Percentiles rank a stretch among this genome's conserved stretches.
These are phyloP conservation scores for Mucor indicus DNA, from an alignment of 371 early-diverging fungal genomes.

Conservation along the genomic window DNA sequence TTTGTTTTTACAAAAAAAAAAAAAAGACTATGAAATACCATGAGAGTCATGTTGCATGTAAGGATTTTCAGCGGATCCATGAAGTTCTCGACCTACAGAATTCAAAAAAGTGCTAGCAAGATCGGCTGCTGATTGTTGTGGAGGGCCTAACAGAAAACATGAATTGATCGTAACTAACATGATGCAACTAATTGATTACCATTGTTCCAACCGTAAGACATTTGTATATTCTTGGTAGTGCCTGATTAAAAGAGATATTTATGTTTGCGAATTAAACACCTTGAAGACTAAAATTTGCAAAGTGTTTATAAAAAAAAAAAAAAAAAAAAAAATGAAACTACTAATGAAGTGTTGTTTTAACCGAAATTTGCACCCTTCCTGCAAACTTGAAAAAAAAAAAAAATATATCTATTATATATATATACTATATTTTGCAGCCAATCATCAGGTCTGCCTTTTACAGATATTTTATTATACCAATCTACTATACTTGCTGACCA, in stretches of 20 bases:
- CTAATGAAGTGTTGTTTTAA: not conserved
- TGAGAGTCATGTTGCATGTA: conserved; percentile 20
- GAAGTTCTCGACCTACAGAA: conserved; percentile 45
- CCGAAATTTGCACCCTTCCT: not conserved
- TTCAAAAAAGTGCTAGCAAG: conserved; percentile 44
- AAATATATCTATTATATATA: too few relatives aligned
- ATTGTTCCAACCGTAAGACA: conserved; percentile 29
- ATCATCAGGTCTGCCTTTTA: too few relatives aligned
- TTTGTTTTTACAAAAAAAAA: not conserved
- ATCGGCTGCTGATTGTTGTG: conserved; percentile 34
- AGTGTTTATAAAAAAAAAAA: not conserved
- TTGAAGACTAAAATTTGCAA: too few relatives aligned
- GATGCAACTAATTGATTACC: too few relatives aligned
- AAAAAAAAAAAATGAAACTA: not conserved
- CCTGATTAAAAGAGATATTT: too few relatives aligned
- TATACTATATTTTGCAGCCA: too few relatives aligned
- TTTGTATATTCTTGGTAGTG: conserved; percentile 8
- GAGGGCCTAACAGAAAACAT: conserved; percentile 2
- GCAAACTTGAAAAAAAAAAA: too few relatives aligned
- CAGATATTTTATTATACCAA: too few relatives aligned
- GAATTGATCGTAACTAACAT: too few relatives aligned
- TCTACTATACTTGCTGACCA: too few relatives aligned
- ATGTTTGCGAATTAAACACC: too few relatives aligned
- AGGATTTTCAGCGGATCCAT: conserved; percentile 17
- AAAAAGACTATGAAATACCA: conserved; percentile 4